Percentiles rank a stretch among this genome's conserved stretches.
phyloP scores from a whole-genome alignment of 108 stramenopile species.

The Asterionellopsis glacialis region DNA sequence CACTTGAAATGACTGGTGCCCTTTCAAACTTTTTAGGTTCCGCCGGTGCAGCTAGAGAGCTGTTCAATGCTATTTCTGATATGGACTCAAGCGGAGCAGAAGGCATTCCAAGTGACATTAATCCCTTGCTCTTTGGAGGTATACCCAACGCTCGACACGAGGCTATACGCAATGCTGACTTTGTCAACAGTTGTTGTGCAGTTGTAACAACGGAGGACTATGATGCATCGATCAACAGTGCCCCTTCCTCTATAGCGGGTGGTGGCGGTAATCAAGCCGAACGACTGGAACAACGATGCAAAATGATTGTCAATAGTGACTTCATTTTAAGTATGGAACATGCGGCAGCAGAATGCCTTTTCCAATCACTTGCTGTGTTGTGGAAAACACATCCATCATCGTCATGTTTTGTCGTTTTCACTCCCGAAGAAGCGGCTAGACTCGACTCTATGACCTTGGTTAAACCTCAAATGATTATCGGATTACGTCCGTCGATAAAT shows the following conservation, averaged over 20 bases:
- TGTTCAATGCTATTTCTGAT: constrained; percentile 43
- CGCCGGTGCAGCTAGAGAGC: constrained; percentile 59
- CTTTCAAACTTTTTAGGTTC: constrained; percentile 46
- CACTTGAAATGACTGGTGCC: constrained; percentile 8
- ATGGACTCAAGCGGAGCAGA: constrained; percentile 23
- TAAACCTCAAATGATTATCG: constrained; percentile 43
- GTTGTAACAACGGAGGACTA: constrained; percentile 48
- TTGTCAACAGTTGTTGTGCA: constrained; percentile 43
- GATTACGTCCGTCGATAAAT: constrained; percentile 13
- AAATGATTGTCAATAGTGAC: constrained; percentile 51
- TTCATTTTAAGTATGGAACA: constrained; percentile 46
- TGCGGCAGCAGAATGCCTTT: constrained; percentile 37
- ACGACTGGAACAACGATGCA: constrained; percentile 38
- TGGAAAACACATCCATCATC: constrained; percentile 50
- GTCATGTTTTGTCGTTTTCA: constrained; percentile 43
- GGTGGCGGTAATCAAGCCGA: no score
- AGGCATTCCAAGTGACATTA: constrained; percentile 6
- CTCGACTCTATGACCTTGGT: constrained; percentile 50
- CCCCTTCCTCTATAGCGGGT: no score
- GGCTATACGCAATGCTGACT: constrained; percentile 55
- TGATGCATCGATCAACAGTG: neutral
- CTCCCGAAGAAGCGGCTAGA: constrained; percentile 22
- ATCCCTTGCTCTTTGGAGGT: constrained; percentile 43
- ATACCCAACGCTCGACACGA: constrained; percentile 65
- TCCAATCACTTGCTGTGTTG: constrained; percentile 42